A percentile compares a stretch with the other conserved stretches of the same genome.
phyloP scores from a whole-genome alignment of 768 basidiomycete genomes.

The Rhodocollybia butyracea region DNA sequence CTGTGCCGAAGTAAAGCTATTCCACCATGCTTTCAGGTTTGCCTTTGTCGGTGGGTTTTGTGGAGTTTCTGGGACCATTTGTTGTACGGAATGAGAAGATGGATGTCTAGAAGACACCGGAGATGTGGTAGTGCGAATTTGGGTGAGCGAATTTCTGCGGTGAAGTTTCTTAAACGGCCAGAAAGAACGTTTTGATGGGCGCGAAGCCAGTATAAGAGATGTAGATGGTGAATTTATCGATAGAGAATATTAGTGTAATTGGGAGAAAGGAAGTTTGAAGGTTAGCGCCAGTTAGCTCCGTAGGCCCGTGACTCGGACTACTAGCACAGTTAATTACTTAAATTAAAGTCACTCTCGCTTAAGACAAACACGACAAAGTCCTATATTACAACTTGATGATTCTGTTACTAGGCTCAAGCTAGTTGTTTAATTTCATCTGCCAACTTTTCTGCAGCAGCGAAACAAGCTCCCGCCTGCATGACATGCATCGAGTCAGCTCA shows the following conservation, averaged over 20 bases:
- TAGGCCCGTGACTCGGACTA: too few species aligned
- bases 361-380: too few species aligned
- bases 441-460: constrained; percentile 31
- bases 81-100: neutral
- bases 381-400: too few species aligned
- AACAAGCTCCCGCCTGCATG: constrained; percentile 22
- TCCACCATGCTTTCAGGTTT: constrained; percentile 80
- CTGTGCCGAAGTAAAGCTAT: constrained; percentile 66
- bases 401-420: too few species aligned
- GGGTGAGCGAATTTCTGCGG: neutral
- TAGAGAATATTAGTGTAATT: neutral
- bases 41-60: constrained; percentile 44
- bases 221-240: neutral
- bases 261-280: neutral
- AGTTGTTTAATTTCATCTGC: too few species aligned
- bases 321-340: too few species aligned
- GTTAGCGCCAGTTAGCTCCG: neutral
- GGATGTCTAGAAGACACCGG: neutral
- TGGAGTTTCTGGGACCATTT: constrained; percentile 11
- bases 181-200: constrained; percentile 8
- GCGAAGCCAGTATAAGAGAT: constrained; percentile 9
- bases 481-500: neutral
- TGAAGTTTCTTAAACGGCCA: constrained; percentile 7
- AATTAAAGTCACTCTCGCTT: too few species aligned
- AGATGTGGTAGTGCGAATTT: neutral